A percentile compares a stretch with the other conserved stretches of the same genome.
These are phyloP conservation scores for Coprinopsis sp. DNA, from an alignment of 768 basidiomycete genomes.

Conservation along the genomic window DNA sequence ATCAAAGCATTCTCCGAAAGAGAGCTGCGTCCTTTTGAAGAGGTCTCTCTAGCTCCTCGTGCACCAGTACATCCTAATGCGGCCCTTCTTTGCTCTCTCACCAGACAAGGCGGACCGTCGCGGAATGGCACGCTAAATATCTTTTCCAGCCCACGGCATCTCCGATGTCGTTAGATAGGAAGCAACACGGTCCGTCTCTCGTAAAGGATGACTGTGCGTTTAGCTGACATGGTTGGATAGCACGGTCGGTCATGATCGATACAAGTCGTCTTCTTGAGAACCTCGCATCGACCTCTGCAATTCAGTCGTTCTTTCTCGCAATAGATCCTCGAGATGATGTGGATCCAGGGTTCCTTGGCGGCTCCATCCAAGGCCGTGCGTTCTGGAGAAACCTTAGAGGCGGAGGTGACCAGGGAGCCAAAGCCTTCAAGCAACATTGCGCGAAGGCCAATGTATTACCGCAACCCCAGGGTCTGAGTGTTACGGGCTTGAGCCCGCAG, in stretches of 20 bases:
- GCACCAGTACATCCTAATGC: slow-evolving; percentile 18
- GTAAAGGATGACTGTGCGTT: too few relatives aligned
- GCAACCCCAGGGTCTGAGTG: background rate
- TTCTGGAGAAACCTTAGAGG: slow-evolving; percentile 61
- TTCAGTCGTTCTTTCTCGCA: slow-evolving; percentile 60
- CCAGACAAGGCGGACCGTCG: slow-evolving; percentile 48
- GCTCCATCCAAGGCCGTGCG: slow-evolving; percentile 54
- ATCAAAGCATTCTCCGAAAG: slow-evolving; percentile 57
- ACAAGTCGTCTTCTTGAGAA: slow-evolving; percentile 53
- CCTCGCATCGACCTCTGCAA: slow-evolving; percentile 42
- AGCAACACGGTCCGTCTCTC: slow-evolving; percentile 4
- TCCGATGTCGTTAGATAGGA: background rate
- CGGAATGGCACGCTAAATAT: slow-evolving; percentile 60
- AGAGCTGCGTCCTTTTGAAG: slow-evolving; percentile 54
- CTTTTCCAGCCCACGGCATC: slow-evolving; percentile 37
- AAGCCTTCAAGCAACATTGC: slow-evolving; percentile 48
- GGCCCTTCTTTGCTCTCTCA: slow-evolving; percentile 15
- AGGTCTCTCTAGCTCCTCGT: slow-evolving; percentile 37
- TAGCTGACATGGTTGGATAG: slow-evolving; percentile 23
- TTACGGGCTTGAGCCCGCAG: background rate
- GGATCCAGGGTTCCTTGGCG: slow-evolving; percentile 59
- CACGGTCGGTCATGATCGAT: slow-evolving; percentile 41
- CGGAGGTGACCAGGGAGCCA: slow-evolving; percentile 55
- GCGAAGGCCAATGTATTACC: slow-evolving; percentile 23
- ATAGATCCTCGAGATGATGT: slow-evolving; percentile 46